Evolutionary conservation across 75 land plant genomes (phyloP), one percentile per base, ranked within the genome.

Genomic region (Larix kaempferi): DNA sequence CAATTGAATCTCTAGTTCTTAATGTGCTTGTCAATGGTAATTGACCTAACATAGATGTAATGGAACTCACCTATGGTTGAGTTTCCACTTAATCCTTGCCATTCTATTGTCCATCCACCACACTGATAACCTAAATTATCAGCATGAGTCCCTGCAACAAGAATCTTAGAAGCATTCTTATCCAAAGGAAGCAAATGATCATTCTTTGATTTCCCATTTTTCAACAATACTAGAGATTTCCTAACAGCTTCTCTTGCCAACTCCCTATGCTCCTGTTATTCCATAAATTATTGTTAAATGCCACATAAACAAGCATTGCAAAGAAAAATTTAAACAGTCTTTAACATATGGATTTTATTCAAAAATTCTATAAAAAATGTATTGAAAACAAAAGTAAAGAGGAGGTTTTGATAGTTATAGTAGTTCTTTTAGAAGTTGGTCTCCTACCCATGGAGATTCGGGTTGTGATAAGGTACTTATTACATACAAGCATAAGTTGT

Each of bases 101-200:
- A 94, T 57, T 78, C 56, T 10, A 90, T 86, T 37, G 95, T 94
- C 96, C 96, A 94, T 23, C 96, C 96, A 1, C 96, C 96, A 82
- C 96, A 94, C 71, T 94, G 96, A 62, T 82, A 80, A 26, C 96
- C 96, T 56, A 94, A 74, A 57, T 94, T 86, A 74, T 94, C 76
- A 5, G 96, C 92, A 77, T 94, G 96, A 35, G 76, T 83, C n/a
- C 96, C 96, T n/a, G 90, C 92, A n/a, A 94, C 95, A 8, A 94
- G 88, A 23, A 94, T 92, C 74, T 83, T 92, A 12, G 65, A 13
- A 39, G 91, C 89, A 56, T 84, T 84, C 78, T 88, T 92, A 23
- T 82, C 76, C 57, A 92, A 86, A 1, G 95, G 95, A 3, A 90
- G 76, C 27, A 92, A 29, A 2, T 89, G 85, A 14, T 74, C 23